These are phyloP conservation scores for Massarina eburnea DNA, from an alignment of 2,329 filamentous ascomycete genomes.

Conservation along the genomic window DNA sequence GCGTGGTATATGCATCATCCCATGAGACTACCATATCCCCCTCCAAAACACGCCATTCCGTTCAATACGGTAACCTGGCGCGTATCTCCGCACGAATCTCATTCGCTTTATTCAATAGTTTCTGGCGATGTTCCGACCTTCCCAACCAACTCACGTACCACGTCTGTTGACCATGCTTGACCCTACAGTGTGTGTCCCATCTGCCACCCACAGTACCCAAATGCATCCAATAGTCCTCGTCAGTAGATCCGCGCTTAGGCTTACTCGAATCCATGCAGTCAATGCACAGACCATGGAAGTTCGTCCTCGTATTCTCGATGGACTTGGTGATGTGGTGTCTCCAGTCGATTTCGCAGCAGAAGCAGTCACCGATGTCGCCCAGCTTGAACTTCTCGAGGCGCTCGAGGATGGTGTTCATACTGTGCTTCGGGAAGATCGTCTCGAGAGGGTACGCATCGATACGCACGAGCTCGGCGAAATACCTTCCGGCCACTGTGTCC, in stretches of 20 bases:
- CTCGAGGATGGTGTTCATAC: constrained; percentile 9
- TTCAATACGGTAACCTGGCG: no score
- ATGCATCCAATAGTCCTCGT: constrained; percentile 26
- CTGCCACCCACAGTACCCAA: constrained; percentile 4
- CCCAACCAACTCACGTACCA: constrained; percentile 35
- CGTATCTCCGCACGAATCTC: no score
- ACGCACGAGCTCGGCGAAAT: constrained; percentile 14
- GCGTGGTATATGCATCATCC: no score
- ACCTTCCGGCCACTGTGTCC: constrained; percentile 13
- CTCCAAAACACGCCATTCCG: no score
- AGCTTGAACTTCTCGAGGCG: constrained; percentile 12
- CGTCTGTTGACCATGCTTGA: constrained; percentile 27
- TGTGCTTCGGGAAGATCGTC: constrained; percentile 9
- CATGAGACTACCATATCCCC: no score
- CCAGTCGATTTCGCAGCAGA: constrained; percentile 2
- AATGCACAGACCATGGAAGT: constrained; percentile 37
- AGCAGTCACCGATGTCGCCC: background rate
- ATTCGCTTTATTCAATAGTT: no score
- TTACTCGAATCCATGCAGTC: constrained; percentile 30
- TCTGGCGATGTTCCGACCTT: constrained; percentile 18
- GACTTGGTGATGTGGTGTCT: background rate
- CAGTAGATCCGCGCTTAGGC: constrained; percentile 7
- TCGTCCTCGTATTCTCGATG: background rate
- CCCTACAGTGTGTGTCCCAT: constrained; percentile 25
- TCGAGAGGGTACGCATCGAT: constrained; percentile 18